These are phyloP conservation scores for Nannizzia gypsea DNA, from an alignment of 2,329 filamentous ascomycete species.

Conservation along the genomic window DNA sequence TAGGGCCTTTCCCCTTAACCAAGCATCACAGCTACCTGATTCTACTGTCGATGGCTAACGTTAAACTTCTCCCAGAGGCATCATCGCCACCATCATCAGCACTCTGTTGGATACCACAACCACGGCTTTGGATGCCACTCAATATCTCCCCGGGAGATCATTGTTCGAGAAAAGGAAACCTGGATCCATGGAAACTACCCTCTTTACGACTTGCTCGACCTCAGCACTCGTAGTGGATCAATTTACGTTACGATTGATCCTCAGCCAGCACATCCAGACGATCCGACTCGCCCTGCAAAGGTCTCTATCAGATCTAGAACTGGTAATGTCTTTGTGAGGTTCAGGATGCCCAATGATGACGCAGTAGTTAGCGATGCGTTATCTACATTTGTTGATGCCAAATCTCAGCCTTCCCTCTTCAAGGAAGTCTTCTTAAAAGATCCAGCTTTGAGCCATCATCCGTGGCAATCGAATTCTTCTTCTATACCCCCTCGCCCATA, in stretches of 20 bases:
- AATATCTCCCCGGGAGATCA: slow-evolving; percentile 13
- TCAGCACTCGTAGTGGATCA: slow-evolving; percentile 22
- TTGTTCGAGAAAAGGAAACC: slow-evolving; percentile 13
- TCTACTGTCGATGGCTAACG: background rate
- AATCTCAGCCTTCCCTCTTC: background rate
- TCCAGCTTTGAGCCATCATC: background rate
- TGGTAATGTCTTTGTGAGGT: slow-evolving; percentile 21
- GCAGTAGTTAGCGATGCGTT: background rate
- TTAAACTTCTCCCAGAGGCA: background rate
- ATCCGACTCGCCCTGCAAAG: slow-evolving; percentile 20
- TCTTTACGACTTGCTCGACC: slow-evolving; percentile 23
- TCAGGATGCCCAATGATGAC: slow-evolving; percentile 8
- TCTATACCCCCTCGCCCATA: slow-evolving; percentile 17
- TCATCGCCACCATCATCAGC: slow-evolving; percentile 5
- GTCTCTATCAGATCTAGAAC: slow-evolving; percentile 19
- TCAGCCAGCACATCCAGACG: slow-evolving; percentile 21
- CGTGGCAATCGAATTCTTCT: background rate
- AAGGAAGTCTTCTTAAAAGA: background rate
- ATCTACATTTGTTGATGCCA: background rate
- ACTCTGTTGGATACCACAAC: background rate
- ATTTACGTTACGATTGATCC: slow-evolving; percentile 22
- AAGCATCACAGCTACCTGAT: background rate
- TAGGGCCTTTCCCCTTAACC: too few species aligned
- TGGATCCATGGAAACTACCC: slow-evolving; percentile 22
- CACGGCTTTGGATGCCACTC: background rate